A percentile compares a stretch with the other conserved stretches of the same genome.
phyloP scores from a whole-genome alignment of 2,329 filamentous ascomycete genomes.

The Hymenoscyphus scutula region DNA sequence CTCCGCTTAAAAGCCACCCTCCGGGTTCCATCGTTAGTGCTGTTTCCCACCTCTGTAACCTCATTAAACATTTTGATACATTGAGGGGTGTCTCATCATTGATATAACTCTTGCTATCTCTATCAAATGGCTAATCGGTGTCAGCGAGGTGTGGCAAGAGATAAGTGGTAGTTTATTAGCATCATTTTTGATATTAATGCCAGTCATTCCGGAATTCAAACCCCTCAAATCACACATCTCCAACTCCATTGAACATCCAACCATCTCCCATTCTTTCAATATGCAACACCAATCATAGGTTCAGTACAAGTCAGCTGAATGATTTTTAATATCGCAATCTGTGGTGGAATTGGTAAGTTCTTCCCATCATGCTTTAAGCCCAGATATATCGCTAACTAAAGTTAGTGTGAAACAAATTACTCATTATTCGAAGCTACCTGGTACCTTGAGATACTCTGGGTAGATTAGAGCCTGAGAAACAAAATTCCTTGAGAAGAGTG shows the following conservation, averaged over 20 bases:
- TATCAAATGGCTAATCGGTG: neutral
- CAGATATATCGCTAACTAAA: conserved; percentile 40
- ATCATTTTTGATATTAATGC: neutral
- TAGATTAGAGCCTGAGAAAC: too few species aligned
- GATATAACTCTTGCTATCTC: neutral
- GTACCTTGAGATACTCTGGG: too few species aligned
- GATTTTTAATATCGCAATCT: conserved; percentile 22
- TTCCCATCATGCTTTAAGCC: too few species aligned
- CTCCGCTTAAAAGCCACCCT: neutral
- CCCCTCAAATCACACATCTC: neutral
- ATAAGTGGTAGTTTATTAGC: neutral
- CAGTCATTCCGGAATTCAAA: neutral
- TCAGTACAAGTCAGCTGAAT: conserved; percentile 21
- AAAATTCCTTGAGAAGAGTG: too few species aligned
- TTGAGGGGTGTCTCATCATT: neutral
- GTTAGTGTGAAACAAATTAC: conserved; percentile 35
- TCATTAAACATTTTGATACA: neutral
- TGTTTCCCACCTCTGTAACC: neutral
- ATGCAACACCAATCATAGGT: conserved; percentile 19
- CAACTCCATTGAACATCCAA: neutral
- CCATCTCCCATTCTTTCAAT: neutral
- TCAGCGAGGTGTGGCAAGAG: neutral
- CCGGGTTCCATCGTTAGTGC: neutral
- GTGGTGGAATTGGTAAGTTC: conserved; percentile 25
- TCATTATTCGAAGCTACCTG: too few species aligned